Conservation (phyloP, 768 basidiomycete species). For the Boletus pseudo-olivaceus region DNA sequence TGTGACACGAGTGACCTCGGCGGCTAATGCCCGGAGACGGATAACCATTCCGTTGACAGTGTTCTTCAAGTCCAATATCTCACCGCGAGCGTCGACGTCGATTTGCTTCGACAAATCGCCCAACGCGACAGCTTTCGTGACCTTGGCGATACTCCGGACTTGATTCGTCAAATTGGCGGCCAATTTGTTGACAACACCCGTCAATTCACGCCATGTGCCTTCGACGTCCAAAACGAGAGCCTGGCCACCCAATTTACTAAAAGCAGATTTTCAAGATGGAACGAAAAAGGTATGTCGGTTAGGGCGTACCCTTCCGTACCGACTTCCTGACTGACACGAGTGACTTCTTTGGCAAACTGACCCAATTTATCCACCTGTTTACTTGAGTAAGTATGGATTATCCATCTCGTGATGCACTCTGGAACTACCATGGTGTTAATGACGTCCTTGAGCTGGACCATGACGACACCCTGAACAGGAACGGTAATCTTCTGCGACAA, state of each 20-base stretch:
- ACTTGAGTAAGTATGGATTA: slow-evolving; percentile 11
- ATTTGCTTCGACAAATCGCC: slow-evolving; percentile 90
- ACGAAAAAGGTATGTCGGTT: background rate
- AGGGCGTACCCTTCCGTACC: slow-evolving; percentile 66
- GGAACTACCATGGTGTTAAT: slow-evolving; percentile 61
- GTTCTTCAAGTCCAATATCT: slow-evolving; percentile 79
- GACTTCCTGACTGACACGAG: slow-evolving; percentile 81
- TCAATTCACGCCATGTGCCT: slow-evolving; percentile 86
- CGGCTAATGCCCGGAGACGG: slow-evolving; percentile 60
- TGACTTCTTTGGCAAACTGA: slow-evolving; percentile 89
- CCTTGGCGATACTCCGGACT: slow-evolving; percentile 55
- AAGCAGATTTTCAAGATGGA: slow-evolving; percentile 14
- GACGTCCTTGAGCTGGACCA: slow-evolving; percentile 78
- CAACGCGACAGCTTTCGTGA: slow-evolving; percentile 75
- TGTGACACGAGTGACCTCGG: slow-evolving; percentile 82
- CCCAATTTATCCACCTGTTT: slow-evolving; percentile 64
- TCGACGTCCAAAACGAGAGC: slow-evolving; percentile 85
- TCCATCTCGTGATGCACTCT: background rate
- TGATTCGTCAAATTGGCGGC: slow-evolving; percentile 70
- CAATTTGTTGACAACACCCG: slow-evolving; percentile 78
- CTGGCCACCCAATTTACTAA: slow-evolving; percentile 78
- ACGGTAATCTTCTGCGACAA: slow-evolving; percentile 78
- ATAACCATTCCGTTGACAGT: slow-evolving; percentile 54
- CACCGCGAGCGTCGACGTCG: slow-evolving; percentile 86
- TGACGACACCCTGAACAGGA: slow-evolving; percentile 71